Percentiles rank a stretch among this genome's conserved stretches.
phyloP scores from a whole-genome alignment of 2,329 filamentous ascomycete species.

The Microcera coccophila region DNA sequence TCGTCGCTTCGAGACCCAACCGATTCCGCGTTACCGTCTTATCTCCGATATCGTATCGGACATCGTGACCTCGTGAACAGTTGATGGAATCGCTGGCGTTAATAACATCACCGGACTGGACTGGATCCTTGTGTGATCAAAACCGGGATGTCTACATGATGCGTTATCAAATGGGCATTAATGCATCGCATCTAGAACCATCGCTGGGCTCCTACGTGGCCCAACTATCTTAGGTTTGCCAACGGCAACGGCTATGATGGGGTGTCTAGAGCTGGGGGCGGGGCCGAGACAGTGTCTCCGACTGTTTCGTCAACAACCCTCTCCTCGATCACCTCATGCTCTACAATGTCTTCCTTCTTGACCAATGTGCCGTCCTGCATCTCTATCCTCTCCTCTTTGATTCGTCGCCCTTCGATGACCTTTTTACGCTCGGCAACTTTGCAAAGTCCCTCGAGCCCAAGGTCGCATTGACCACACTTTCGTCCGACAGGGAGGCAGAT shows the following conservation, averaged over 20 bases:
- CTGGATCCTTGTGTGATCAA: conserved; percentile 4
- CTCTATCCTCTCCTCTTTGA: conserved; percentile 28
- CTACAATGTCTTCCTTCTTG: conserved; percentile 21
- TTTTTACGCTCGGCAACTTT: conserved; percentile 64
- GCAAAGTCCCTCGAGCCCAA: conserved; percentile 74
- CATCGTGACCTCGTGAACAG: conserved; percentile 23
- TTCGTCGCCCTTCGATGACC: conserved; percentile 53
- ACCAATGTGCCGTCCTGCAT: conserved; percentile 21
- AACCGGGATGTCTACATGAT: conserved; percentile 1
- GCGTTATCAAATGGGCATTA: conserved; percentile 18
- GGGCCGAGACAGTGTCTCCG: conserved; percentile 9
- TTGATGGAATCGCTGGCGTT: neutral
- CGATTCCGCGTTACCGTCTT: conserved; percentile 12
- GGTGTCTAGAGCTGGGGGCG: conserved; percentile 20
- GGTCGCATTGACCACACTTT: conserved; percentile 79
- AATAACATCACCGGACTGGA: conserved; percentile 18
- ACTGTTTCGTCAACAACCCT: conserved; percentile 16
- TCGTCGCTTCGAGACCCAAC: conserved; percentile 1
- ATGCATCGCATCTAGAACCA: conserved; percentile 10
- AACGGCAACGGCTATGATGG: conserved; percentile 16
- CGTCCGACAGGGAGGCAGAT: conserved; percentile 77
- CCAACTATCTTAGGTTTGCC: conserved; percentile 14
- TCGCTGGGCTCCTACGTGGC: conserved; percentile 15
- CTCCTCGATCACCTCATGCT: conserved; percentile 25
- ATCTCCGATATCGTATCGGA: conserved; percentile 31